Percentiles rank a stretch among this genome's conserved stretches.
Conservation (phyloP, 2,329 filamentous ascomycete genomes). For the Bipolaris sorokiniana region DNA sequence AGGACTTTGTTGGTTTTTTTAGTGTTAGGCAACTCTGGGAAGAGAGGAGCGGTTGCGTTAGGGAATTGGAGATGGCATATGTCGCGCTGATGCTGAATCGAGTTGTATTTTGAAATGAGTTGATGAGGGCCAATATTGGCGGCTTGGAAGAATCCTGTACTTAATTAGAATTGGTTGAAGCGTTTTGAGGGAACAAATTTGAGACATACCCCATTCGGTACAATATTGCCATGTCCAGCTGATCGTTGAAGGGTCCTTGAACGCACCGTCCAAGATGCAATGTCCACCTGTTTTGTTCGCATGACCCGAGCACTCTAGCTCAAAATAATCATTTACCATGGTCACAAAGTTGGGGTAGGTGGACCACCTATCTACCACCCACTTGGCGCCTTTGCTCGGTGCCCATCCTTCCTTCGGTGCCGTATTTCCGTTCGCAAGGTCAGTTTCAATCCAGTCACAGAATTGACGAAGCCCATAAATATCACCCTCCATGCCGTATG, state of each 20-base stretch:
- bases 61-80: conserved; percentile 53
- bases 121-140: conserved; percentile 58
- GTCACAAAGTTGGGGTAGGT: conserved; percentile 48
- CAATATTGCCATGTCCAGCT: conserved; percentile 62
- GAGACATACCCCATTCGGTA: conserved; percentile 56
- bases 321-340: conserved; percentile 50
- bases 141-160: conserved; percentile 54
- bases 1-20: conserved; percentile 48
- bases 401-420: too few relatives aligned
- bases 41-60: not conserved
- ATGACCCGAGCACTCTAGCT: conserved; percentile 52
- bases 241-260: conserved; percentile 49
- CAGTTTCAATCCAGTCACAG: conserved; percentile 56
- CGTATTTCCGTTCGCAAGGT: conserved; percentile 29
- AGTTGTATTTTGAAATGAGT: conserved; percentile 57
- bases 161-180: conserved; percentile 8
- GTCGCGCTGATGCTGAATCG: conserved; percentile 53
- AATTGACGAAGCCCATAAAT: conserved; percentile 46
- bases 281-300: conserved; percentile 28
- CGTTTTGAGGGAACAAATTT: not conserved
- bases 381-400: conserved; percentile 44
- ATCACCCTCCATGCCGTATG: conserved; percentile 50
- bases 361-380: conserved; percentile 52
- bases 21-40: conserved; percentile 54
- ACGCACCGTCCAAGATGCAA: conserved; percentile 49